These are phyloP conservation scores for Capronia epimyces DNA, from an alignment of 2,329 filamentous ascomycete genomes.

Conservation along the genomic window DNA sequence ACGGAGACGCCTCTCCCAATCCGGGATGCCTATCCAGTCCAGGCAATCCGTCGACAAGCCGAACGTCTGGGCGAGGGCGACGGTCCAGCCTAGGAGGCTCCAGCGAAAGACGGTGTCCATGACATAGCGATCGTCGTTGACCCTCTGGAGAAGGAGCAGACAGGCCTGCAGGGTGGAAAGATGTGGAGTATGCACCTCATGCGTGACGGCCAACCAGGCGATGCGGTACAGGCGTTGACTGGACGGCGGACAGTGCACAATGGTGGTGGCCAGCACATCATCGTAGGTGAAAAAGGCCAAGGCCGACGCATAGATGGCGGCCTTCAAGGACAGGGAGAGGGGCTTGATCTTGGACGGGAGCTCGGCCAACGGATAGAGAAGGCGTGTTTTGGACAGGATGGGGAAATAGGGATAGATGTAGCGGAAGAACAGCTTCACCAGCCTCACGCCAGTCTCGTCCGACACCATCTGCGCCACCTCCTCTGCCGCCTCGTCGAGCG, in stretches of 20 bases:
- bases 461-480: conserved; percentile 7
- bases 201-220: conserved; percentile 6
- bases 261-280: conserved; percentile 14
- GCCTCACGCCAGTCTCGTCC: conserved; percentile 1
- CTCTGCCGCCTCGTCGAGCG: conserved; percentile 3
- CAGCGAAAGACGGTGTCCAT: conserved; percentile 13
- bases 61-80: conserved; percentile 11
- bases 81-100: conserved; percentile 7
- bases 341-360: conserved; percentile 3
- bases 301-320: conserved; percentile 34
- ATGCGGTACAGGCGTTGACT: conserved; percentile 14
- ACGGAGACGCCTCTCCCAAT: conserved; percentile 6
- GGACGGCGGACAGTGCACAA: conserved; percentile 11
- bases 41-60: conserved; percentile 7
- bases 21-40: conserved; percentile 7
- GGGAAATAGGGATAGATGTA: conserved; percentile 15
- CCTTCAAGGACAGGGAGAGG: conserved; percentile 26
- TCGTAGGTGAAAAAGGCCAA: conserved; percentile 34
- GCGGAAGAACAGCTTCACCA: conserved; percentile 9
- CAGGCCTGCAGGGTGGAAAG: conserved; percentile 12
- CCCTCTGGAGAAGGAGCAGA: conserved; percentile 9
- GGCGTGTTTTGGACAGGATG: conserved; percentile 4
- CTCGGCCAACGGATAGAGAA: conserved; percentile 5
- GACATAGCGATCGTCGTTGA: conserved; percentile 5
- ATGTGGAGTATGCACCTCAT: conserved; percentile 12